These are phyloP conservation scores for Pseudocercospora ulei DNA, from an alignment of 2,329 filamentous ascomycete species.

Conservation along the genomic window DNA sequence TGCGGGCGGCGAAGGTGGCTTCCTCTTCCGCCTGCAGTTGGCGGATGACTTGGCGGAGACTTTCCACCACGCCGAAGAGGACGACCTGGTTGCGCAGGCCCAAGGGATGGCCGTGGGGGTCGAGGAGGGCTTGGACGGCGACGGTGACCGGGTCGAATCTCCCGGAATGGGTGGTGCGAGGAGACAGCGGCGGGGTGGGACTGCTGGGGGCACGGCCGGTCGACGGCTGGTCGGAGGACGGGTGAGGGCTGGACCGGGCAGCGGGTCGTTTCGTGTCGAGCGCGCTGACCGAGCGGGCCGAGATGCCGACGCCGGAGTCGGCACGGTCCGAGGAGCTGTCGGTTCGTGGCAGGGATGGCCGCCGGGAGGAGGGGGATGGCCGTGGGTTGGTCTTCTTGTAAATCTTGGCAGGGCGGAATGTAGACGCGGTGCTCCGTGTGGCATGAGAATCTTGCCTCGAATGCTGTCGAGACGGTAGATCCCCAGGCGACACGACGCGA, in stretches of 20 bases:
- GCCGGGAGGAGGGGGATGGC: constrained; percentile 6
- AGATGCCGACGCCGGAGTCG: constrained; percentile 30
- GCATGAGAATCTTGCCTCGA: constrained; percentile 11
- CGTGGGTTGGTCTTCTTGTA: constrained; percentile 3
- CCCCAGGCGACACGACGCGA: constrained; percentile 11
- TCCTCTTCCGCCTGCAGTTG: constrained; percentile 42
- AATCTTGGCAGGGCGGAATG: constrained; percentile 5
- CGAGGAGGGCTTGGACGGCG: constrained; percentile 36
- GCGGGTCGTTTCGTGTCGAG: constrained; percentile 26
- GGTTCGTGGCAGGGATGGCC: constrained; percentile 11
- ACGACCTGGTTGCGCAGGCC: constrained; percentile 49
- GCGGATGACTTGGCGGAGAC: constrained; percentile 46
- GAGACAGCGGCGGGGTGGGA: constrained; percentile 12
- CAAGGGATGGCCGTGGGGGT: constrained; percentile 36
- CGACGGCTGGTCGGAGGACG: constrained; percentile 9
- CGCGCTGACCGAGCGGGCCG: constrained; percentile 23
- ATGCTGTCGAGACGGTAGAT: constrained; percentile 8
- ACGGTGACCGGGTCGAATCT: constrained; percentile 34
- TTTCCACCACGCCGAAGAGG: constrained; percentile 44
- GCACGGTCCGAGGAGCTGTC: constrained; percentile 28
- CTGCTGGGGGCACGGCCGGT: constrained; percentile 13
- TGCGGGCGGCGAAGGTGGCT: constrained; percentile 49
- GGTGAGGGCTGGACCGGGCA: constrained; percentile 8
- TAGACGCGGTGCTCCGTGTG: constrained; percentile 6
- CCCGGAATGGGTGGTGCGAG: constrained; percentile 24